Percentiles rank a stretch among this genome's conserved stretches.
Conservation (phyloP, 2,329 filamentous ascomycete species). For the Fusarium foetens region DNA sequence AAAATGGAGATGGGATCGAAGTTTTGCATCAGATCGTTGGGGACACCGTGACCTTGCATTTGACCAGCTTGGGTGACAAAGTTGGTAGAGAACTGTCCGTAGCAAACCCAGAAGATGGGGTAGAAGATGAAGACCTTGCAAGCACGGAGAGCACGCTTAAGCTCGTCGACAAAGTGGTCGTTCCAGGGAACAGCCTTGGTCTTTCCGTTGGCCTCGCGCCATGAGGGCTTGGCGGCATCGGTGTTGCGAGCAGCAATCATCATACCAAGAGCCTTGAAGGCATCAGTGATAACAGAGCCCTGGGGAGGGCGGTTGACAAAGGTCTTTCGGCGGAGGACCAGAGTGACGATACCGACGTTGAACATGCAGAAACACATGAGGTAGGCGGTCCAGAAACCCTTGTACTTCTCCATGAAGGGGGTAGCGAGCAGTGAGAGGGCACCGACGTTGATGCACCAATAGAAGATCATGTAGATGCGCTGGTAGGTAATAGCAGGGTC, state of each 20-base stretch:
- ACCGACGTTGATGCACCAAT: constrained; percentile 79
- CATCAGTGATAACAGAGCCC: constrained; percentile 72
- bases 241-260: constrained; percentile 56
- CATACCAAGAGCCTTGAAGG: constrained; percentile 62
- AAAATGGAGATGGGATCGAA: constrained; percentile 74
- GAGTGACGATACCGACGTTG: constrained; percentile 64
- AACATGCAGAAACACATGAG: constrained; percentile 70
- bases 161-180: constrained; percentile 76
- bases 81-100: constrained; percentile 74
- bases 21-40: constrained; percentile 77
- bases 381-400: constrained; percentile 75
- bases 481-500: constrained; percentile 74
- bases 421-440: constrained; percentile 74
- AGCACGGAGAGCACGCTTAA: constrained; percentile 72
- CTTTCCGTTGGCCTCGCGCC: constrained; percentile 64
- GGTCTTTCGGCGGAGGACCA: constrained; percentile 58
- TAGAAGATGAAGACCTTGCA: constrained; percentile 77
- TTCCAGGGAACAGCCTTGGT: constrained; percentile 65
- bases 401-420: constrained; percentile 72
- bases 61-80: constrained; percentile 69
- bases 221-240: constrained; percentile 74
- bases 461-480: constrained; percentile 79
- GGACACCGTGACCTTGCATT: constrained; percentile 71
- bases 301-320: constrained; percentile 65
- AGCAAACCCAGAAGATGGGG: constrained; percentile 74